phyloP scores from a whole-genome alignment of 176 grass and related monocot genomes.

The Eragrostis nindensis region DNA sequence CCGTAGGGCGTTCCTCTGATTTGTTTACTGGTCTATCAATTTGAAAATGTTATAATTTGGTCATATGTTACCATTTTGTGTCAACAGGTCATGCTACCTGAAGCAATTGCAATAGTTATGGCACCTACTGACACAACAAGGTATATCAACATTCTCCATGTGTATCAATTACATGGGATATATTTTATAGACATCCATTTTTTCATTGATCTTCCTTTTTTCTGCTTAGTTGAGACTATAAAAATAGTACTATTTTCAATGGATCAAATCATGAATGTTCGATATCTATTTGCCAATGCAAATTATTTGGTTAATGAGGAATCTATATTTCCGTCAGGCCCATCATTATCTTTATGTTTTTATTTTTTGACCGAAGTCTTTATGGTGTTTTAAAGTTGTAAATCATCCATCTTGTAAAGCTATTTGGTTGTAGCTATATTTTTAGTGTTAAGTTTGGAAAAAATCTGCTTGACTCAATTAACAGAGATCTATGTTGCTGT shows the following conservation, averaged over 20 bases:
- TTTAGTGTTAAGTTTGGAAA: conserved; percentile 7
- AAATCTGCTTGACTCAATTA: background rate
- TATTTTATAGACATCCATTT: conserved; percentile 35
- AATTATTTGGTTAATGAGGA: background rate
- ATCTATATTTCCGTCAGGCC: conserved; percentile 3
- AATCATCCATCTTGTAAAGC: background rate
- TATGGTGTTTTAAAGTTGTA: background rate
- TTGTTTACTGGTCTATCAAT: conserved; percentile 10
- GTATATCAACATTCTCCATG: conserved; percentile 41
- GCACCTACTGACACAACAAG: conserved; percentile 95
- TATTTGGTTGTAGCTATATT: background rate
- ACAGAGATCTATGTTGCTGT: background rate
- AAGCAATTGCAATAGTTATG: conserved; percentile 99
- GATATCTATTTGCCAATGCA: background rate
- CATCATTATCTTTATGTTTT: background rate
- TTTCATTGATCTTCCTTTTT: background rate
- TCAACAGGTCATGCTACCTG: conserved; percentile 95
- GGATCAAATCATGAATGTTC: conserved; percentile 26
- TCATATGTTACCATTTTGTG: background rate
- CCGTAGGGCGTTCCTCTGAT: background rate
- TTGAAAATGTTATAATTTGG: background rate
- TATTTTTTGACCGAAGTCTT: too few species aligned
- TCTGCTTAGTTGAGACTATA: conserved; percentile 8
- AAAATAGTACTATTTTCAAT: conserved; percentile 12
- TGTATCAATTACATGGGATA: background rate